phyloP scores from a whole-genome alignment of 2,329 filamentous ascomycete genomes.

The Chaetoscypha palmicola region DNA sequence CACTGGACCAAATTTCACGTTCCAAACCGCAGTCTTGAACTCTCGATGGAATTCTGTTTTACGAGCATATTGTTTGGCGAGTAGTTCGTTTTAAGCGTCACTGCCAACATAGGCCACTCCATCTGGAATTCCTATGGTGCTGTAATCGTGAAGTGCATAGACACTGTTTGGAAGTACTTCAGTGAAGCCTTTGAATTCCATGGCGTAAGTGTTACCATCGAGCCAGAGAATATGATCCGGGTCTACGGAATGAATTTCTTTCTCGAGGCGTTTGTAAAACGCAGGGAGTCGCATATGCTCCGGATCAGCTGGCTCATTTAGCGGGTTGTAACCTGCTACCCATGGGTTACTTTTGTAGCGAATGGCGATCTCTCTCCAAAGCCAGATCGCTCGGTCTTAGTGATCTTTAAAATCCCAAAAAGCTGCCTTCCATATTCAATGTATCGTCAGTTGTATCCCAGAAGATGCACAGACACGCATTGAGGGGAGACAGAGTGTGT shows the following conservation, averaged over 20 bases:
- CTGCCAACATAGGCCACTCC: constrained; percentile 38
- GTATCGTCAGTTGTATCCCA: too few relatives aligned
- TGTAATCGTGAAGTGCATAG: constrained; percentile 49
- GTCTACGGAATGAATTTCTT: constrained; percentile 36
- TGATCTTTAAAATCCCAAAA: constrained; percentile 43
- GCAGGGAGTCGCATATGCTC: constrained; percentile 32
- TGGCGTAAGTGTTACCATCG: constrained; percentile 48
- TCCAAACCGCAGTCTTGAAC: constrained; percentile 39
- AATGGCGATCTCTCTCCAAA: constrained; percentile 38
- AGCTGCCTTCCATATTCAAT: constrained; percentile 33
- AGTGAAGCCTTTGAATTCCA: constrained; percentile 41
- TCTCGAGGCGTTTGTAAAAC: constrained; percentile 37
- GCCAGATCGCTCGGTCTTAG: constrained; percentile 38
- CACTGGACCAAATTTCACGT: constrained; percentile 45
- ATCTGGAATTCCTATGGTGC: constrained; percentile 41
- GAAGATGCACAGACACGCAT: too few relatives aligned
- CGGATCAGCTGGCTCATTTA: constrained; percentile 33
- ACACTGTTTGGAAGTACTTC: constrained; percentile 41
- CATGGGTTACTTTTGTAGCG: constrained; percentile 38
- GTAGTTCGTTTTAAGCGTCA: constrained; percentile 36
- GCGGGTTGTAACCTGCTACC: constrained; percentile 28
- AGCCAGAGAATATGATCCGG: constrained; percentile 44
- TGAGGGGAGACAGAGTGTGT: too few relatives aligned
- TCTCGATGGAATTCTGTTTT: constrained; percentile 39
- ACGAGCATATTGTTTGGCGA: constrained; percentile 35